Evolutionary conservation across 2,329 filamentous ascomycete genomes (phyloP).

Genomic region (Cryphonectria naterciae): DNA sequence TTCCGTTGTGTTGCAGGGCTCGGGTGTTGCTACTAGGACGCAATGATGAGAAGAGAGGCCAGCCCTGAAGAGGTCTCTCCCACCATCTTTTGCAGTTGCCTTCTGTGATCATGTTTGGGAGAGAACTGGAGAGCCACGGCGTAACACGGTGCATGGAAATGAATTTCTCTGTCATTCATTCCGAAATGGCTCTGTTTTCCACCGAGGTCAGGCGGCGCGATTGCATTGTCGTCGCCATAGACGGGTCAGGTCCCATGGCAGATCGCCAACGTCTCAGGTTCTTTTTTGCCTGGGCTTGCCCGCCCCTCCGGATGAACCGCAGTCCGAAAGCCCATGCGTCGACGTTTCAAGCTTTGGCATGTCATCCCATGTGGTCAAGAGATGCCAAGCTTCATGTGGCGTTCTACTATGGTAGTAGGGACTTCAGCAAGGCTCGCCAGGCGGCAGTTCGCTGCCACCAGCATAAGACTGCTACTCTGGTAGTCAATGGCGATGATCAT

Average conservation of each 20-base stretch:
- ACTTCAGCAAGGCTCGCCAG: background rate
- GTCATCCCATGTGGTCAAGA: constrained; percentile 2
- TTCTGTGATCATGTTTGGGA: no score
- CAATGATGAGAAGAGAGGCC: background rate
- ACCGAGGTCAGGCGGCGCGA: background rate
- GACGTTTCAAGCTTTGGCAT: constrained; percentile 2
- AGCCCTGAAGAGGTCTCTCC: background rate
- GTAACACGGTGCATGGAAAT: no score
- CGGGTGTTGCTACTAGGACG: background rate
- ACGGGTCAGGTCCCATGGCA: background rate
- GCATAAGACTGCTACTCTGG: background rate
- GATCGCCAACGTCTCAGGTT: background rate
- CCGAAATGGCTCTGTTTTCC: background rate
- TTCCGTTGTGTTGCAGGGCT: constrained; percentile 5
- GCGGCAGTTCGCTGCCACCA: background rate
- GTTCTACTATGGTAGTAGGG: background rate
- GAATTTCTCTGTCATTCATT: background rate
- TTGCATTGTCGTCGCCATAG: background rate
- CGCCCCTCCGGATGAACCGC: background rate
- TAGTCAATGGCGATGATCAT: constrained; percentile 6
- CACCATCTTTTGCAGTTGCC: no score
- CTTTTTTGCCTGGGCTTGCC: background rate
- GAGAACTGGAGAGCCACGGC: no score
- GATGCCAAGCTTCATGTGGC: background rate
- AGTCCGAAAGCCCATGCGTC: constrained; percentile 4